phyloP scores from a whole-genome alignment of 768 basidiomycete species.

The Leccinum obscurum region DNA sequence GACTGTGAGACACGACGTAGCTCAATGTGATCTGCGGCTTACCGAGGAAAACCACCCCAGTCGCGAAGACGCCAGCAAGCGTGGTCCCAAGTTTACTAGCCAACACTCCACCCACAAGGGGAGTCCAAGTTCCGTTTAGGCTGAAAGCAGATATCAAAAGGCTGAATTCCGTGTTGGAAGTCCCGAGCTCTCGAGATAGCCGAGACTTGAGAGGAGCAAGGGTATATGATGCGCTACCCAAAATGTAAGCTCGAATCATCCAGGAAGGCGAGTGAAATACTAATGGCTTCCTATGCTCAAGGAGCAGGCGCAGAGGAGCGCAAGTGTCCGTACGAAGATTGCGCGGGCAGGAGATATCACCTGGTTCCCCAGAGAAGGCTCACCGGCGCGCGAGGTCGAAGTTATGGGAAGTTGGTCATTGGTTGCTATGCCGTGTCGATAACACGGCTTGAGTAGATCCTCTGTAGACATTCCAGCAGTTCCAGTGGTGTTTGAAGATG shows the following conservation, averaged over 20 bases:
- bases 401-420: background rate
- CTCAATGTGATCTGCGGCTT: constrained; percentile 10
- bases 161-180: constrained; percentile 76
- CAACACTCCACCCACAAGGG: constrained; percentile 72
- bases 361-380: constrained; percentile 5
- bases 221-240: constrained; percentile 62
- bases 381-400: background rate
- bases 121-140: constrained; percentile 76
- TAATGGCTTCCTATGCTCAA: constrained; percentile 79
- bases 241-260: constrained; percentile 3
- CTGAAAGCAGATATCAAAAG: constrained; percentile 76
- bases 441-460: background rate
- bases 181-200: constrained; percentile 66
- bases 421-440: background rate
- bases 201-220: constrained; percentile 78
- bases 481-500: background rate
- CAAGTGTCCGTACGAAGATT: constrained; percentile 54
- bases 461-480: background rate
- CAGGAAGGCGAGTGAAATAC: constrained; percentile 38
- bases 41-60: constrained; percentile 68
- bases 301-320: constrained; percentile 70
- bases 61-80: constrained; percentile 68
- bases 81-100: constrained; percentile 74
- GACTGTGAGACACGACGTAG: constrained; percentile 9
- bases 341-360: constrained; percentile 34